Conservation (phyloP, 2,329 filamentous ascomycete genomes). For the Cordyceps cateniannulata region DNA sequence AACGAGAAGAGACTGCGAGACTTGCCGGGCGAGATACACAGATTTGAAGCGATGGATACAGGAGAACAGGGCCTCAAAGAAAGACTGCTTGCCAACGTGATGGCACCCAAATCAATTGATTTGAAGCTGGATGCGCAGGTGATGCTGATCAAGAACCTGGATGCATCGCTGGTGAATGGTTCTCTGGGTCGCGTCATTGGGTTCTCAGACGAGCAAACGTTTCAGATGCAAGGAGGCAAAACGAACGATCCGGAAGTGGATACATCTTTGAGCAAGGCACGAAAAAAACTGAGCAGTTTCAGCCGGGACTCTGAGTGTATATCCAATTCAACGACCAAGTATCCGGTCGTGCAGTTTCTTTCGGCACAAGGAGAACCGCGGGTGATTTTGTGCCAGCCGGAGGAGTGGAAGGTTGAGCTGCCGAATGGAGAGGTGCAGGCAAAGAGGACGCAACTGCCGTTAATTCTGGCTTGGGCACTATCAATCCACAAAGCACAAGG, state of each 20-base stretch:
- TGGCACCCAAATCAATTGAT: conserved; percentile 75
- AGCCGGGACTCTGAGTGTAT: conserved; percentile 35
- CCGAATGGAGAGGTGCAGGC: conserved; percentile 92
- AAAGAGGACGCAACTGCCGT: conserved; percentile 71
- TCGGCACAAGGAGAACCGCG: conserved; percentile 62
- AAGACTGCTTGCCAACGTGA: conserved; percentile 79
- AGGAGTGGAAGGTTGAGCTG: conserved; percentile 96
- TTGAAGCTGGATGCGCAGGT: conserved; percentile 92
- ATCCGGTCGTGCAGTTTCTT: conserved; percentile 78
- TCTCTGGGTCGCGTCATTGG: conserved; percentile 74
- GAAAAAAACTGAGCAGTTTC: conserved; percentile 51
- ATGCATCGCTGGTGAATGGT: conserved; percentile 88
- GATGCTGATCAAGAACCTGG: conserved; percentile 99
- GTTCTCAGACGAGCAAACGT: conserved; percentile 34
- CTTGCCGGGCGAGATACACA: conserved; percentile 60
- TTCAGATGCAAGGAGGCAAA: conserved; percentile 32
- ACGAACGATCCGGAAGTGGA: conserved; percentile 36
- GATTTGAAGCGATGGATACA: conserved; percentile 68
- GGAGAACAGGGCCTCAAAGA: conserved; percentile 69
- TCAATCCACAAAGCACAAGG: conserved; percentile 98
- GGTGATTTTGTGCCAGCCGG: conserved; percentile 69
- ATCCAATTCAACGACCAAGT: conserved; percentile 49
- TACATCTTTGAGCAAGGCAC: conserved; percentile 40
- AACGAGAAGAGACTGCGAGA: conserved; percentile 69
- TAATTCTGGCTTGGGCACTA: conserved; percentile 93